Conservation (phyloP, 768 basidiomycete genomes). For the Trichaptum fuscoviolaceum region DNA sequence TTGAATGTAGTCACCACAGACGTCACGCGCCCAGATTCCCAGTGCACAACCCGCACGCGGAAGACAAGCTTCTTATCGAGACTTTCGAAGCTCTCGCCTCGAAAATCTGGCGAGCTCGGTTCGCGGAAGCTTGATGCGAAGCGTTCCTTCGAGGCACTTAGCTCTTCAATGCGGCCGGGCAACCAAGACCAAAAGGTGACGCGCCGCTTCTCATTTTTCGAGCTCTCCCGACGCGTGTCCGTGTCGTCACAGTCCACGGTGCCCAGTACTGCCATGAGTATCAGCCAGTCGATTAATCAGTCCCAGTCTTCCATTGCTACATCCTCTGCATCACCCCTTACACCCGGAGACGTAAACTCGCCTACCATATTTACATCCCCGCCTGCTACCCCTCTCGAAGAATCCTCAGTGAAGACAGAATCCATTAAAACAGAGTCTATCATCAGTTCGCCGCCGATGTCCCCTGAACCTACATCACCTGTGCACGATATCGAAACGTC, state of each 20-base stretch:
- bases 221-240: neutral
- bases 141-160: neutral
- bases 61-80: neutral
- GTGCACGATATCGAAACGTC: neutral
- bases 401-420: neutral
- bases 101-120: neutral
- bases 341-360: neutral
- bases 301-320: neutral
- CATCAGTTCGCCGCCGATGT: neutral
- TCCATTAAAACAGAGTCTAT: neutral
- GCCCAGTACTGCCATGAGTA: neutral
- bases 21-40: neutral
- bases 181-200: neutral
- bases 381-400: neutral
- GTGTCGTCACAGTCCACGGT: neutral
- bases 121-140: neutral
- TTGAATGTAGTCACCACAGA: neutral
- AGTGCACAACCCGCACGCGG: neutral
- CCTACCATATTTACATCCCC: neutral
- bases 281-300: neutral
- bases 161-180: neutral
- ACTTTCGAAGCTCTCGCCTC: neutral
- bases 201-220: neutral
- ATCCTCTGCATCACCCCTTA: neutral
- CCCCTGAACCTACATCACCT: neutral